A percentile compares a stretch with the other conserved stretches of the same genome.
Conservation (phyloP, 2,329 filamentous ascomycete species). For the Leptographium wingfieldii region DNA sequence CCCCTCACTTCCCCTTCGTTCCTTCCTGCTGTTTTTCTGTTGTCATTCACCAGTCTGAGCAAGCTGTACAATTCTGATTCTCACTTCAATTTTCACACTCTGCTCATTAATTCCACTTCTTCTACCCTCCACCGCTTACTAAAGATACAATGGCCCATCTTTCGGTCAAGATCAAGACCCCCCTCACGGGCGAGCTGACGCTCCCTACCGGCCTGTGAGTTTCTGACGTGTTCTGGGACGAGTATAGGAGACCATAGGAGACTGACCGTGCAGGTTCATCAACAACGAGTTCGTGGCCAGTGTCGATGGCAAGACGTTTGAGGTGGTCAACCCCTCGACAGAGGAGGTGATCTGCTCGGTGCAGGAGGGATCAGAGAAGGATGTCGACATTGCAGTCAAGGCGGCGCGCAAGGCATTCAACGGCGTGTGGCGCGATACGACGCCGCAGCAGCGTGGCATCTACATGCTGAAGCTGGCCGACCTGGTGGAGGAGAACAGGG, state of each 20-base stretch:
- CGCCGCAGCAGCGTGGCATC: constrained; percentile 58
- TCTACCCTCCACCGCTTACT: background rate
- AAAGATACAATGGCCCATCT: constrained; percentile 18
- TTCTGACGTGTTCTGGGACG: no score
- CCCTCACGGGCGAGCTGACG: constrained; percentile 44
- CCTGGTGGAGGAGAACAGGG: constrained; percentile 63
- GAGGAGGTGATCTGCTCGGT: constrained; percentile 79
- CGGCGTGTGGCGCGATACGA: constrained; percentile 52
- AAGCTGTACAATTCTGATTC: background rate
- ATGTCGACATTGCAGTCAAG: constrained; percentile 65
- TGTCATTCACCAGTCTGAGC: background rate
- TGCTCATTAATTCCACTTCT: background rate
- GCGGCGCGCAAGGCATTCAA: constrained; percentile 82
- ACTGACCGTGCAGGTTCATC: constrained; percentile 52
- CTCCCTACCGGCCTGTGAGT: constrained; percentile 52
- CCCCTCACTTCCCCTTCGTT: background rate
- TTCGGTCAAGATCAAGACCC: constrained; percentile 51
- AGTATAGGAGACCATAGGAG: no score
- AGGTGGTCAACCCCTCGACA: constrained; percentile 78
- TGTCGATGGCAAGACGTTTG: constrained; percentile 79
- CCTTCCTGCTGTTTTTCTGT: background rate
- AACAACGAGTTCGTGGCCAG: constrained; percentile 82
- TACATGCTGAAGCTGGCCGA: constrained; percentile 67
- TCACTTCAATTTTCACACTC: background rate
- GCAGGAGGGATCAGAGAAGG: constrained; percentile 77